Conservation (phyloP, 2,329 filamentous ascomycete genomes). For the Pseudocercospora eumusae region DNA sequence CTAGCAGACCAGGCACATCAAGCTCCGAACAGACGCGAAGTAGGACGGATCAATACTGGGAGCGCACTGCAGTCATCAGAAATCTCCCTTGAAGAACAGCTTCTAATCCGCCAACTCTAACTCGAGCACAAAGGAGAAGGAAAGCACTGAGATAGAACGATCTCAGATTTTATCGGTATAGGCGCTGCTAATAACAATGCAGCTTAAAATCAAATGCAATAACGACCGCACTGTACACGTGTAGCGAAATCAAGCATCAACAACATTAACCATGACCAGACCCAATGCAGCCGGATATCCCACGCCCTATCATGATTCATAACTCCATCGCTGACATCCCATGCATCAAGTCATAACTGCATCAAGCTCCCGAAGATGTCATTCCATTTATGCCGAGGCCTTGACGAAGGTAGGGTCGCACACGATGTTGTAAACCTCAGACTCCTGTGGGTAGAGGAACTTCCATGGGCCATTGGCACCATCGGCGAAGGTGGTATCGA, state of each 20-base stretch:
- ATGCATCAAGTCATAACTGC: background rate
- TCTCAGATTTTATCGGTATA: background rate
- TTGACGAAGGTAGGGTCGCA: conserved; percentile 12
- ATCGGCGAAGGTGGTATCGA: conserved; percentile 22
- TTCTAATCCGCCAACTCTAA: too few species aligned
- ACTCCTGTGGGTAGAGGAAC: conserved; percentile 17
- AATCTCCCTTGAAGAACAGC: too few species aligned
- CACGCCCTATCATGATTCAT: background rate
- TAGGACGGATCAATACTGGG: too few species aligned
- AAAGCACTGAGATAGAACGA: background rate
- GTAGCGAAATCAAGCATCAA: background rate
- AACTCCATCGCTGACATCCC: background rate
- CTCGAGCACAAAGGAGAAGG: too few species aligned
- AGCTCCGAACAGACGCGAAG: too few species aligned
- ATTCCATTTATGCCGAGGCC: background rate
- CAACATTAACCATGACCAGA: background rate
- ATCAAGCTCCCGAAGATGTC: background rate
- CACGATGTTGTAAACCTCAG: conserved; percentile 19
- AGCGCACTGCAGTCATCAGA: too few species aligned
- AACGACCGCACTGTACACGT: background rate
- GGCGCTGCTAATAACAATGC: conserved; percentile 6
- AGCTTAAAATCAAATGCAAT: background rate
- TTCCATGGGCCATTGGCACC: conserved; percentile 18
- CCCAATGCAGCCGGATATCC: background rate
- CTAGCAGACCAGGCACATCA: too few species aligned